A percentile compares a stretch with the other conserved stretches of the same genome.
Evolutionary conservation across 2,329 filamentous ascomycete genomes (phyloP).

Genomic region (Nemania sp.): DNA sequence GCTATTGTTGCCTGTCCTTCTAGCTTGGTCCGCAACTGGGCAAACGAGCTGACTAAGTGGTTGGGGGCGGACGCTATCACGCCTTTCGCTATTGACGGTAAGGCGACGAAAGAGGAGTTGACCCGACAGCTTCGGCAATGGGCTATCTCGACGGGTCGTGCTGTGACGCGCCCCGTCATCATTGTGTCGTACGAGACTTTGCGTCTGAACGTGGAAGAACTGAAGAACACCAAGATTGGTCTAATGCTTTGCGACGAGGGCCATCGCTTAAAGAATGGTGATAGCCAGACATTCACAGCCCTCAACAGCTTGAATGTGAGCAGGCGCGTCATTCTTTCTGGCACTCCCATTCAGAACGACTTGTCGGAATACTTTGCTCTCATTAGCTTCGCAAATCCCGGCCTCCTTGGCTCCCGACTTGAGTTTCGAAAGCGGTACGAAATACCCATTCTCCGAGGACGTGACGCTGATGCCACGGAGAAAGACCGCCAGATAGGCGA

Average conservation of each 20-base stretch:
- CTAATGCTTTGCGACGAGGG: constrained; percentile 95
- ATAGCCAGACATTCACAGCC: constrained; percentile 92
- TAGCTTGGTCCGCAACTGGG: constrained; percentile 96
- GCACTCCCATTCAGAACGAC: constrained; percentile 97
- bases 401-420: constrained; percentile 81
- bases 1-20: constrained; percentile 96
- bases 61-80: constrained; percentile 87
- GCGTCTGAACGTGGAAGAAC: constrained; percentile 84
- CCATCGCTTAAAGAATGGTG: constrained; percentile 93
- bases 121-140: constrained; percentile 90
- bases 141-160: constrained; percentile 88
- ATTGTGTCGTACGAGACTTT: constrained; percentile 98
- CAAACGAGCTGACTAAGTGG: constrained; percentile 96
- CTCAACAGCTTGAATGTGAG: constrained; percentile 89
- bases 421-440: constrained; percentile 97
- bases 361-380: constrained; percentile 97
- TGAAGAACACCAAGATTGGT: constrained; percentile 88
- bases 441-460: constrained; percentile 85
- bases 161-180: constrained; percentile 88
- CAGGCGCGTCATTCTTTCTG: constrained; percentile 90
- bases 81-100: constrained; percentile 95
- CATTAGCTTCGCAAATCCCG: constrained; percentile 94
- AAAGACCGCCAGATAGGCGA: constrained; percentile 82
- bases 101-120: constrained; percentile 91
- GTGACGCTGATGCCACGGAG: constrained; percentile 88